phyloP scores from a whole-genome alignment of 495 filamentous ascomycete species.

The Achaetomiella virescens region DNA sequence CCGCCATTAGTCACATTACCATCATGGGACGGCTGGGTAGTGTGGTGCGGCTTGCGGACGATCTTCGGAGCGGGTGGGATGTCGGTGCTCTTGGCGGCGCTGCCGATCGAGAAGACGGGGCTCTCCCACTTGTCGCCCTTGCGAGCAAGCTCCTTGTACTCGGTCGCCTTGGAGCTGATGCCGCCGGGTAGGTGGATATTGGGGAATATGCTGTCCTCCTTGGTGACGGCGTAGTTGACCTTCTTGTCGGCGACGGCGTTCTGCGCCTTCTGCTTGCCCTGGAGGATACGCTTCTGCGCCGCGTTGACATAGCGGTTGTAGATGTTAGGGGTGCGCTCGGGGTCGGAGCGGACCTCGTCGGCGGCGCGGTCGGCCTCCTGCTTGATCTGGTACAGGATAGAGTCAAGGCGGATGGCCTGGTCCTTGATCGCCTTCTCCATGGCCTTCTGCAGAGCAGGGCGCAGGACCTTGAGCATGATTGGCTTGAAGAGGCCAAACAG shows the following conservation, averaged over 20 bases:
- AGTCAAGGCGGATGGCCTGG: conserved; percentile 64
- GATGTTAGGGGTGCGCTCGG: conserved; percentile 74
- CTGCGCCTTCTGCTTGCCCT: conserved; percentile 67
- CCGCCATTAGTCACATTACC: background rate
- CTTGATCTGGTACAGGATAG: conserved; percentile 67
- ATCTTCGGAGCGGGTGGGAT: conserved; percentile 60
- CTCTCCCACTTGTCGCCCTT: conserved; percentile 94
- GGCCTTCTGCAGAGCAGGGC: conserved; percentile 77
- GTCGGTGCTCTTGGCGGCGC: conserved; percentile 62
- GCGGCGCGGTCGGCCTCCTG: conserved; percentile 70
- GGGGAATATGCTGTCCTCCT: conserved; percentile 86
- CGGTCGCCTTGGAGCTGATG: conserved; percentile 88
- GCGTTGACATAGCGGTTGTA: conserved; percentile 78
- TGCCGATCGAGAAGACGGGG: conserved; percentile 85
- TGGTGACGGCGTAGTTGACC: conserved; percentile 79
- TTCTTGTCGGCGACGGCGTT: conserved; percentile 61
- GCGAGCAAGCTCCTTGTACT: conserved; percentile 80
- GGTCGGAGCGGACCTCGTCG: conserved; percentile 60
- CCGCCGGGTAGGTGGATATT: conserved; percentile 82
- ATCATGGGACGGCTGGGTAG: background rate
- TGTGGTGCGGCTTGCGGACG: conserved; percentile 54
- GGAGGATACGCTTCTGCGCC: conserved; percentile 63
- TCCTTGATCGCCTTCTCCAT: conserved; percentile 83
- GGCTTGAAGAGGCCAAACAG: conserved; percentile 87
- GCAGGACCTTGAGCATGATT: conserved; percentile 72